Percentiles rank a stretch among this genome's conserved stretches.
phyloP scores from a whole-genome alignment of 768 basidiomycete genomes.

The Leccinum subtestaceum region DNA sequence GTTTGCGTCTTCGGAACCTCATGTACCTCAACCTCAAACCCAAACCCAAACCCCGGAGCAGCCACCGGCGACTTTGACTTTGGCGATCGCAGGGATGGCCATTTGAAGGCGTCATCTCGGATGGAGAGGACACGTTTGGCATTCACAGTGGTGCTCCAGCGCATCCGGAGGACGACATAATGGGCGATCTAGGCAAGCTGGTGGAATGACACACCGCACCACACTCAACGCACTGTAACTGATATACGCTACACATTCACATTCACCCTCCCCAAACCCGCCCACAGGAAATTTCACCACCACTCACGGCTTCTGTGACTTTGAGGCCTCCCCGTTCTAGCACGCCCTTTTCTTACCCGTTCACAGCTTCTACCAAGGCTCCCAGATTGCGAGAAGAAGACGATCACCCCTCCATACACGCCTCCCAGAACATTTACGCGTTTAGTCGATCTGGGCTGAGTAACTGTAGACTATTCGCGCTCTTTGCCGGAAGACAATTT shows the following conservation, averaged over 20 bases:
- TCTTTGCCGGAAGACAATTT: slow-evolving; percentile 13
- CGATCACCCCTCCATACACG: slow-evolving; percentile 15
- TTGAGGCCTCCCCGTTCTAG: slow-evolving; percentile 12
- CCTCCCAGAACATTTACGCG: slow-evolving; percentile 21
- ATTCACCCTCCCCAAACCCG: no score
- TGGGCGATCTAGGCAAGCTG: slow-evolving; percentile 66
- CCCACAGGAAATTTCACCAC: no score
- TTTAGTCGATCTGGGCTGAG: slow-evolving; percentile 14
- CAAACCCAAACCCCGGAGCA: background rate
- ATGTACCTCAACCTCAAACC: no score
- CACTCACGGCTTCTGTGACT: no score
- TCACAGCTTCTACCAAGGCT: slow-evolving; percentile 57
- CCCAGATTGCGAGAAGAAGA: slow-evolving; percentile 44
- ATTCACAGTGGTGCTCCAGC: background rate
- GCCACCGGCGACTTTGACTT: slow-evolving; percentile 59
- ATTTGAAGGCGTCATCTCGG: slow-evolving; percentile 34
- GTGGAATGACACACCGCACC: slow-evolving; percentile 28
- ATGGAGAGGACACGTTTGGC: slow-evolving; percentile 25
- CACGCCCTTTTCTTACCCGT: slow-evolving; percentile 40
- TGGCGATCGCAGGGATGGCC: slow-evolving; percentile 48
- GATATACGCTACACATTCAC: no score
- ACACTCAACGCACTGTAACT: no score
- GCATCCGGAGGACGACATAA: slow-evolving; percentile 56
- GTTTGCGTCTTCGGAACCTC: no score
- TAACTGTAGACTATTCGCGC: background rate